Percentiles rank a stretch among this genome's conserved stretches.
These are phyloP conservation scores for Pythium apleroticum DNA, from an alignment of 352 stramenopile species.

Conservation along the genomic window DNA sequence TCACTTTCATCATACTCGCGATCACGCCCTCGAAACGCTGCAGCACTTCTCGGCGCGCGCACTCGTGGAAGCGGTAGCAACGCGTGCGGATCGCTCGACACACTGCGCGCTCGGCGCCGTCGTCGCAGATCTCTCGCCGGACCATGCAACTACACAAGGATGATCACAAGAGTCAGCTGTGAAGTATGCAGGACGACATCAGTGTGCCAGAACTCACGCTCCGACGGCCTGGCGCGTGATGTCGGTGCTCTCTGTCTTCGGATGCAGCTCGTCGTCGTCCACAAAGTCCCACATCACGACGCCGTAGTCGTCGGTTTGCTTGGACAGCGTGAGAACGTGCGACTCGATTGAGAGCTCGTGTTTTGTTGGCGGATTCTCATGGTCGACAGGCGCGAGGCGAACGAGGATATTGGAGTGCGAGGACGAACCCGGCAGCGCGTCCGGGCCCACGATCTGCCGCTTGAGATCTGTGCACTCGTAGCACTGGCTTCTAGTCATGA, in stretches of 20 bases:
- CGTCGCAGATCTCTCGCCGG: slow-evolving; percentile 13
- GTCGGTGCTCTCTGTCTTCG: slow-evolving; percentile 13
- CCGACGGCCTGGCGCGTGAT: slow-evolving; percentile 22
- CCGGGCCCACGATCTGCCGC: slow-evolving; percentile 11
- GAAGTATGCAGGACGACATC: too few relatives aligned
- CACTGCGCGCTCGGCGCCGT: slow-evolving; percentile 15
- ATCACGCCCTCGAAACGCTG: background rate
- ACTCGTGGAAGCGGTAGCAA: slow-evolving; percentile 7
- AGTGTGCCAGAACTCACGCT: background rate
- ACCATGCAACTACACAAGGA: slow-evolving; percentile 11
- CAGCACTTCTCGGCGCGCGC: background rate
- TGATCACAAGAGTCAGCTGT: too few relatives aligned
- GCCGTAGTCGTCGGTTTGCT: slow-evolving; percentile 25
- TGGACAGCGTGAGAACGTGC: slow-evolving; percentile 27
- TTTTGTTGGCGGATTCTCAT: background rate
- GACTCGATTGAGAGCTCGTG: slow-evolving; percentile 25
- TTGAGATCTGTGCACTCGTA: slow-evolving; percentile 20
- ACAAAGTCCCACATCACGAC: slow-evolving; percentile 34
- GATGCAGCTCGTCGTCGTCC: slow-evolving; percentile 32
- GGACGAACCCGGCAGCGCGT: background rate
- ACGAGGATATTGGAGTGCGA: background rate
- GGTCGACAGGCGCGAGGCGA: background rate
- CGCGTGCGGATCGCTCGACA: slow-evolving; percentile 11
- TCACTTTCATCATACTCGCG: background rate
- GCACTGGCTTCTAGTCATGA: slow-evolving; percentile 26